phyloP scores from a whole-genome alignment of 495 filamentous ascomycete genomes.

The Aspergillus sparsus region DNA sequence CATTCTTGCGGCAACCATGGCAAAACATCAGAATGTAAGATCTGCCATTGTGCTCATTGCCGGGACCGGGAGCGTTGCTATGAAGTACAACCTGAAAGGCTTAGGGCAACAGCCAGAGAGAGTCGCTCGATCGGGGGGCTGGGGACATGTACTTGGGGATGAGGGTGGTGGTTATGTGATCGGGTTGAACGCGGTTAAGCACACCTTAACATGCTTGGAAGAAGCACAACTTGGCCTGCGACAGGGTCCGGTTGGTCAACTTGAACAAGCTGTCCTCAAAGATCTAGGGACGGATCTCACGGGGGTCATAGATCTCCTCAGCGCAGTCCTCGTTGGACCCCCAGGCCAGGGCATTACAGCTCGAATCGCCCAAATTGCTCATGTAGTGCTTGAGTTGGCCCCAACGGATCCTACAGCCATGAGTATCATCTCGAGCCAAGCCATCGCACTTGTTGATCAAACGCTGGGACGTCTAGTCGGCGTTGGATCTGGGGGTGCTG shows the following conservation, averaged over 20 bases:
- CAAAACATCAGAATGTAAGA: constrained; percentile 10
- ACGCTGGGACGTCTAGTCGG: background rate
- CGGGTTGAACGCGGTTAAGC: constrained; percentile 32
- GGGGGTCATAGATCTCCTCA: background rate
- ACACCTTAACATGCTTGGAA: constrained; percentile 22
- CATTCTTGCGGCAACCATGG: constrained; percentile 28
- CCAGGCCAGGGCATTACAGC: background rate
- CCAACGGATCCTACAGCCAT: background rate
- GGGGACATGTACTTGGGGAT: constrained; percentile 42
- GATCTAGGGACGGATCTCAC: background rate
- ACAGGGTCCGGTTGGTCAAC: background rate
- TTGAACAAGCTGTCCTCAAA: background rate
- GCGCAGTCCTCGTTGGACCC: background rate
- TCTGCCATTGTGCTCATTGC: constrained; percentile 34
- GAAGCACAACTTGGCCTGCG: background rate
- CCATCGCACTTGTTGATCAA: background rate
- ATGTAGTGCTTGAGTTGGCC: background rate
- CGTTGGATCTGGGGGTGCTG: background rate
- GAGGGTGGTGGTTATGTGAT: constrained; percentile 42
- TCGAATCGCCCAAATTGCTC: background rate
- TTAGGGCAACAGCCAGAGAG: constrained; percentile 38
- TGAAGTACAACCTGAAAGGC: constrained; percentile 29
- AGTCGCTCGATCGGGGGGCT: constrained; percentile 37
- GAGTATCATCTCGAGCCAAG: background rate
- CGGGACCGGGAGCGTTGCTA: background rate